Evolutionary conservation across 306 rosid species (phyloP).

Genomic region (Alnus glutinosa): DNA sequence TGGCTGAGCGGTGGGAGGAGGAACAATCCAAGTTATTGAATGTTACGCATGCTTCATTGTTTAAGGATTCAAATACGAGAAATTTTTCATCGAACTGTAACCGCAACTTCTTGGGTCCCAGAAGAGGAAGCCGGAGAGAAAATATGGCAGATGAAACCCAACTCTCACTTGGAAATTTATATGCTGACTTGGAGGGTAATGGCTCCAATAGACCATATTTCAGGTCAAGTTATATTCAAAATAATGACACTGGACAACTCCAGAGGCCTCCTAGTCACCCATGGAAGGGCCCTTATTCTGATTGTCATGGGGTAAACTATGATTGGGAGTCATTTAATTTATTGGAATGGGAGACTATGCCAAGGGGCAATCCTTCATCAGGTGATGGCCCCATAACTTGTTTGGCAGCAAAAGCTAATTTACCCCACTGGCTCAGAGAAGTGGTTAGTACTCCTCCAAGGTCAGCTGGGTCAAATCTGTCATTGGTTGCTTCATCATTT

Average conservation of each 20-base stretch:
- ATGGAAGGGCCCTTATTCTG: conserved; percentile 30
- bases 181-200: conserved; percentile 39
- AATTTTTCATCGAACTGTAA: conserved; percentile 31
- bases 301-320: conserved; percentile 30
- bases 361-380: conserved; percentile 25
- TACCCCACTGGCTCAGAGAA: conserved; percentile 72
- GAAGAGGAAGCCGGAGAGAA: conserved; percentile 38
- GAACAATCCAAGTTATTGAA: conserved; percentile 53
- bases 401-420: conserved; percentile 29
- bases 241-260: conserved; percentile 14
- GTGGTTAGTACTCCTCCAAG: conserved; percentile 35
- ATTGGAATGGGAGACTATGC: conserved; percentile 31
- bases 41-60: conserved; percentile 35
- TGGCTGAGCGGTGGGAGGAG: conserved; percentile 66
- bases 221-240: conserved; percentile 28
- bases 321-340: conserved; percentile 32
- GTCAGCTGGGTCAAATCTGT: conserved; percentile 22
- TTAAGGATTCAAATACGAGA: conserved; percentile 38
- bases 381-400: conserved; percentile 33
- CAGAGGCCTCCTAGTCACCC: conserved; percentile 34
- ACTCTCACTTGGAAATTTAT: conserved; percentile 40
- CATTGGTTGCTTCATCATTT: conserved; percentile 26
- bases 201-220: conserved; percentile 32
- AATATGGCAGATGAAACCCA: conserved; percentile 34
- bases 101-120: conserved; percentile 31